Base-by-base conservation (phyloP, 257 asterid genomes). In the Ajuga chamaepitys region DNA sequence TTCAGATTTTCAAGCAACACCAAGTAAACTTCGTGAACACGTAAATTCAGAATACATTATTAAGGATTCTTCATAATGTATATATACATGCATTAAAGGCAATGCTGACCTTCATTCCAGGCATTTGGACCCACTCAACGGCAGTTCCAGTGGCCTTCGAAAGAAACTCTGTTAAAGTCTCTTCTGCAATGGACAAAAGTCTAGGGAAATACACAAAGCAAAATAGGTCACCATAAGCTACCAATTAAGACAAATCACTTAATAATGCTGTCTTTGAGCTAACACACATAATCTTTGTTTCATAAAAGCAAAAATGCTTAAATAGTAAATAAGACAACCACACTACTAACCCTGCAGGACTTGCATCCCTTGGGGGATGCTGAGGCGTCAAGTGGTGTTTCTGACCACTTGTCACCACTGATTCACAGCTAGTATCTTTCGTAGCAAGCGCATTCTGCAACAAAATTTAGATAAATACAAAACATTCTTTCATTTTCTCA, bases 61-160 rank as follows among this genome's bases (percentile, higher is more conserved):
- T 18, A 34, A n/a, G n/a, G 2, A 18, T 35, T 58, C 45, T 20
- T 16, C 10, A 58, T 6, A 52, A 52, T 1, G 22, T 53, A 26
- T 38, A 11, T 30, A 18, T 13, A 41, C 40, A 12, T 21, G 13
- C 38, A 7, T 22, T 41, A 12, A 14, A 26, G 6, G 9, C 11
- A 16, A 40, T 1, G 7, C 2, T 9, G 8, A 88, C 96, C 96
- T 88, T 88, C 96, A 88, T 88, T 88, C 96, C 96, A 85, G 96
- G 96, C 96, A 88, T 88, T 85, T 85, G 96, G 89, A 88, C 89
- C 96, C 96, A 88, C 96, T 88, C 96, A 55, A 88, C 95, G 75
- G 96, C 96, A 66, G 96, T 88, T 86, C 96, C 96, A 72, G 96
- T 88, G 58, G 96, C 96, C 96, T 88, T 88, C 12, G 96, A 88